Evolutionary conservation across 108 stramenopile genomes (phyloP).

Genomic region (Skeletonema costatum): DNA sequence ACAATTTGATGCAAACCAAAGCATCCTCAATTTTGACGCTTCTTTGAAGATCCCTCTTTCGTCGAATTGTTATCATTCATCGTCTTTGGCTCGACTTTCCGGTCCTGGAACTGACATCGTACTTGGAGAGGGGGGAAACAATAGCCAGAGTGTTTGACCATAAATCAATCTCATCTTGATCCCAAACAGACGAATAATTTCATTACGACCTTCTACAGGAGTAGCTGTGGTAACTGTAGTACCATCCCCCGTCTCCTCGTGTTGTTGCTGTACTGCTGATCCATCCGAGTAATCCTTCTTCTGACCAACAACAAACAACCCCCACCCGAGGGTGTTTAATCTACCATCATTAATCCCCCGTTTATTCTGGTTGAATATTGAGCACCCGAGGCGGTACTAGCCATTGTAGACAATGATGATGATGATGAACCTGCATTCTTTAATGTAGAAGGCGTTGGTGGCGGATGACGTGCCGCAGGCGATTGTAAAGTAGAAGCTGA

Average conservation of each 20-base stretch:
- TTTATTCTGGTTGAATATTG: neutral
- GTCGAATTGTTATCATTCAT: neutral
- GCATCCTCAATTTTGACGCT: constrained; percentile 37
- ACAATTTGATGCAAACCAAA: constrained; percentile 4
- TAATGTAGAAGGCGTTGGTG: neutral
- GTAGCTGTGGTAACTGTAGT: neutral
- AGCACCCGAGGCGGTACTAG: neutral
- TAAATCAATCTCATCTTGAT: constrained; percentile 54
- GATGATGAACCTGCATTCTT: neutral
- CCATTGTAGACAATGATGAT: neutral
- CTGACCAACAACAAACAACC: neutral
- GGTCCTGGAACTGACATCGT: constrained; percentile 23
- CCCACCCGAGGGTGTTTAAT: neutral
- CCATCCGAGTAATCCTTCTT: neutral
- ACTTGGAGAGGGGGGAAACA: neutral
- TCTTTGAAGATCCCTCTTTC: constrained; percentile 3
- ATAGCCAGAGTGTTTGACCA: constrained; percentile 10
- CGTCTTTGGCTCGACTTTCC: neutral
- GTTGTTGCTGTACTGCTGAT: neutral
- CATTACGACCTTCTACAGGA: neutral
- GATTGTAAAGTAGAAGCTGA: neutral
- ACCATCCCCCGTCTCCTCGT: neutral
- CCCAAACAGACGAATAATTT: constrained; percentile 29
- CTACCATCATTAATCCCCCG: neutral
- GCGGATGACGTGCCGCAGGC: neutral